phyloP scores from a whole-genome alignment of 1,139 yeast species.

The Nematodospora anomalae region DNA sequence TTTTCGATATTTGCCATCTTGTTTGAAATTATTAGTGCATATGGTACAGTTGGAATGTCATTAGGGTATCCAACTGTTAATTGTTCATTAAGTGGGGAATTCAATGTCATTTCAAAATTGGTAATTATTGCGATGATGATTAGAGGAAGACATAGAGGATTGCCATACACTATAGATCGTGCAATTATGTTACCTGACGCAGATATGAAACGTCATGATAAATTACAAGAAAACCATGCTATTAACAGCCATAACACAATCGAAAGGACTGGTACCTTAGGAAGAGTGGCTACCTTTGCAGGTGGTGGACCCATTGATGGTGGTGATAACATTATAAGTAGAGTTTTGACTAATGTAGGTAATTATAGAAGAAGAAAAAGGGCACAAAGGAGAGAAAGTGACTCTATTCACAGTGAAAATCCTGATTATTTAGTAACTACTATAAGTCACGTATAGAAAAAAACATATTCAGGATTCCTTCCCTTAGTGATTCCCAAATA shows the following conservation, averaged over 20 bases:
- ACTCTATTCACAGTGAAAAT: slow-evolving; percentile 7
- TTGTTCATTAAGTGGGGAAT: slow-evolving; percentile 73
- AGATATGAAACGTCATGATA: slow-evolving; percentile 66
- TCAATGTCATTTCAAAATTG: slow-evolving; percentile 72
- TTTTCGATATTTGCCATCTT: slow-evolving; percentile 72
- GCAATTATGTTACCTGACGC: slow-evolving; percentile 88
- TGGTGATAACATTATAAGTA: slow-evolving; percentile 15
- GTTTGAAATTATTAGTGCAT: slow-evolving; percentile 91
- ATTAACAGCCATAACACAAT: slow-evolving; percentile 33
- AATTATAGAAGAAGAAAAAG: slow-evolving; percentile 11
- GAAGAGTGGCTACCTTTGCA: slow-evolving; percentile 14
- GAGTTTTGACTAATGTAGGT: slow-evolving; percentile 16
- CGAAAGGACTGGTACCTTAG: slow-evolving; percentile 24
- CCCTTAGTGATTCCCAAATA: no score
- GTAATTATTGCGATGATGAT: slow-evolving; percentile 87
- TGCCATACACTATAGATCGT: slow-evolving; percentile 90
- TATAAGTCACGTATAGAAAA: slow-evolving; percentile 11
- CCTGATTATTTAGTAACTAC: slow-evolving; percentile 14
- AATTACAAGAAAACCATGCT: slow-evolving; percentile 61
- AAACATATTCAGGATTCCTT: no score
- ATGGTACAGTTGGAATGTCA: slow-evolving; percentile 93
- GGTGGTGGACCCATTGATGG: slow-evolving; percentile 16
- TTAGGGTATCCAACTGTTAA: slow-evolving; percentile 71
- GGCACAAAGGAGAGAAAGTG: slow-evolving; percentile 3
- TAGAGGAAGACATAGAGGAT: slow-evolving; percentile 95